Evolutionary conservation across 2,329 filamentous ascomycete species (phyloP), one percentile per base, ranked within the genome.

Genomic region (Cyphellophora europaea): DNA sequence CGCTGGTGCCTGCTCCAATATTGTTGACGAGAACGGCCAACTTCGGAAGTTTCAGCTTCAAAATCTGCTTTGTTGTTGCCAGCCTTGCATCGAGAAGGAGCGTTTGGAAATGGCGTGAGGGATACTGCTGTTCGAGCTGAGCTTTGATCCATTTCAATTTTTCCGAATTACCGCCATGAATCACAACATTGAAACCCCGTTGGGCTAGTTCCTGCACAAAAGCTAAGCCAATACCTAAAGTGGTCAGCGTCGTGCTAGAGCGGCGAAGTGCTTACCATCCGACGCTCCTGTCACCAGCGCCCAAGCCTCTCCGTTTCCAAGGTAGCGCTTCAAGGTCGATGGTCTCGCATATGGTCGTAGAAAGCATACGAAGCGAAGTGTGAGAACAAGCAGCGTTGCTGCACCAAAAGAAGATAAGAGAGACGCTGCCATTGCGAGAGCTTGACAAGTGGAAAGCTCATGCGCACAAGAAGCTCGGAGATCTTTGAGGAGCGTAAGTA

Each of bases 181-280:
- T 49, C 11, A 76, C 57, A 19, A 78, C 59, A 45, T 73, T 70
- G 61, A 76, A 75, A 30, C 70, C 69, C 11, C 53, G 55, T 0
- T 44, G 39, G 12, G 66, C 66, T n/a, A 78, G 65, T 45, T 72
- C 66, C 36, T 65, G 52, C 3, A 63, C 62, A 39, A 75, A 65
- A 0, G 55, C 65, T 17, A 56, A 55, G 8, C 74, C 73, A 25
- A 77, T 74, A 13, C 72, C 74, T 60, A 96, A 91, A 8, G 87
- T 95, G 34, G 89, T n/a, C n/a, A n/a, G n/a, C n/a, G n/a, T n/a
- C n/a, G n/a, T n/a, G n/a, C n/a, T n/a, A n/a, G n/a, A n/a, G n/a
- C n/a, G n/a, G n/a, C n/a, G n/a, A n/a, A n/a, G n/a, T n/a, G n/a
- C n/a, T n/a, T n/a, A n/a, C n/a, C n/a, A 30, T 71, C 69, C 11